phyloP scores from a whole-genome alignment of 306 rosid genomes.

The Acacia confusa region DNA sequence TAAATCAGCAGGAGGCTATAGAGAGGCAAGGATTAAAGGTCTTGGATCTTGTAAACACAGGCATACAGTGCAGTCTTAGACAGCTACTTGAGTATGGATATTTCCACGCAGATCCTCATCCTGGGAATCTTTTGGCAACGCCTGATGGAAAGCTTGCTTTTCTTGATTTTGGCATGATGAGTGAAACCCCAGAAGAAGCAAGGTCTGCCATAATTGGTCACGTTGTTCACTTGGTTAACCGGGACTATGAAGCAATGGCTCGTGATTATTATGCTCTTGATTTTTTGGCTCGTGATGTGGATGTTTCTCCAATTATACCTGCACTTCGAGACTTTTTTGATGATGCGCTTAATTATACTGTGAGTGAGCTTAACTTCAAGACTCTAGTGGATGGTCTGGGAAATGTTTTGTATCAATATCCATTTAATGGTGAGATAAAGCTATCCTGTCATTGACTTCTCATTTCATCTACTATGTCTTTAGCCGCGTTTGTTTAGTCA shows the following conservation, averaged over 20 bases:
- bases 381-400: constrained; percentile 91
- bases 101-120: constrained; percentile 97
- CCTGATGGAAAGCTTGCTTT: constrained; percentile 92
- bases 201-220: constrained; percentile 88
- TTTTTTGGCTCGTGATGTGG: constrained; percentile 77
- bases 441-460: constrained; percentile 15
- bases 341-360: constrained; percentile 81
- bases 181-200: constrained; percentile 95
- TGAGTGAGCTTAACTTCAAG: constrained; percentile 95
- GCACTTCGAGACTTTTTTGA: constrained; percentile 86
- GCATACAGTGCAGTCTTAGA: constrained; percentile 92
- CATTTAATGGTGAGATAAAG: constrained; percentile 75
- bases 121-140: constrained; percentile 92
- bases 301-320: constrained; percentile 87
- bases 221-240: constrained; percentile 94
- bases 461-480: background rate
- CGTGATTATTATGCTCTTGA: constrained; percentile 88
- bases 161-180: constrained; percentile 97
- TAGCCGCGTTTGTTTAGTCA: background rate
- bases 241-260: constrained; percentile 97
- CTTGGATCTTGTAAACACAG: constrained; percentile 79
- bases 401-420: constrained; percentile 83
- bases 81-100: constrained; percentile 94
- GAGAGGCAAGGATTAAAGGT: constrained; percentile 87
- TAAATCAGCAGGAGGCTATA: constrained; percentile 81